Base-by-base conservation (phyloP, 495 filamentous ascomycete genomes). In the Hypoxylon cercidicola region DNA sequence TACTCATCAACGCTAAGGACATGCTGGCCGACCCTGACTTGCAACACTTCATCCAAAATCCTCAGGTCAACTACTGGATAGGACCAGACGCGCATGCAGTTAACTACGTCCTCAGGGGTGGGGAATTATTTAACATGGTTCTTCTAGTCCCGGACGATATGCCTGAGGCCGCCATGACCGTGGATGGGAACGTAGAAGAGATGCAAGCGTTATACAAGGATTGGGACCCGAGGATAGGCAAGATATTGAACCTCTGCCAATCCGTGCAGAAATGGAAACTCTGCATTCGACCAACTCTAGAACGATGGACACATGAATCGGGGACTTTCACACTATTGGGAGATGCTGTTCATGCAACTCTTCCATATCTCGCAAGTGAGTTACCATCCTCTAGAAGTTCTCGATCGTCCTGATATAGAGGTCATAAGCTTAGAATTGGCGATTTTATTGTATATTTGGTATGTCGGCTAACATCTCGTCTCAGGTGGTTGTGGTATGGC, bases 111-210 rank as follows among this genome's bases (percentile, higher is more conserved):
- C 58, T 92, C 3, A 77, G 84, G 5, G 84, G 82, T 1, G 88
- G 88, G 0, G 68, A 81, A 21, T 77, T 89, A 73, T 87, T 86
- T 59, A 92, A 92, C 62, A 83, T 92, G 55, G 89, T 91, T 0
- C 72, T 92, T 1, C 66, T 91, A 11, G 85, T 87, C 16, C 90
- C 90, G 1, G 90, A 93, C 67, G 84, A 88, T 64, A 75, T 92
- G 49, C 88, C 87, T 0, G 75, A 77, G 3, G 81, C 81, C 13
- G 76, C 87, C 5, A 82, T 81, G 16, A 85, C 79, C 5, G 71
- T 82, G 37, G 74, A 80, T 44, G 89, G 87, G 1, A 83, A 83
- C 28, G 77, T 89, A 28, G 84, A 87, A 30, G 88, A 91, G 73
- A 90, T 92, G 89, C 73, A 80, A 59, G 77, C 78, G 4, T 69